These are phyloP conservation scores for Hymenoscyphus albidus DNA, from an alignment of 2,329 filamentous ascomycete genomes.

Conservation along the genomic window DNA sequence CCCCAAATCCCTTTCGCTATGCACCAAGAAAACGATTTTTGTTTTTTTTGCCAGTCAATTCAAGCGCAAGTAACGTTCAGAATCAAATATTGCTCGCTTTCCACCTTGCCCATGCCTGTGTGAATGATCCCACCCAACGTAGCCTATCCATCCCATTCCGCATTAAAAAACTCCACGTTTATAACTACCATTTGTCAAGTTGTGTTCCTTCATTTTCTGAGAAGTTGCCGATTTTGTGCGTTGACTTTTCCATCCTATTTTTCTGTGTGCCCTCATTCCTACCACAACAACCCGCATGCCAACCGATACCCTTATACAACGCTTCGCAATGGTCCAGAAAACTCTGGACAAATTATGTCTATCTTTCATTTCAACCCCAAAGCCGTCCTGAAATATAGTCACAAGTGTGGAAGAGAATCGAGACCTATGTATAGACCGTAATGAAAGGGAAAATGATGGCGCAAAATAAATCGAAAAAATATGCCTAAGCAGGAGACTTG, in stretches of 20 bases:
- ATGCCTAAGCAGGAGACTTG: constrained; percentile 35
- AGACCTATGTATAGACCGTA: constrained; percentile 31
- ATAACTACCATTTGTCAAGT: constrained; percentile 30
- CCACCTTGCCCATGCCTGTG: constrained; percentile 13
- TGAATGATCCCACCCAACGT: constrained; percentile 20
- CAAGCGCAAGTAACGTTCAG: constrained; percentile 17
- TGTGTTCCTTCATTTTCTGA: constrained; percentile 20
- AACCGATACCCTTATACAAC: constrained; percentile 28
- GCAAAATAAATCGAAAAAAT: constrained; percentile 21
- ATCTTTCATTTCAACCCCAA: constrained; percentile 33
- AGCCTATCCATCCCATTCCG: constrained; percentile 31
- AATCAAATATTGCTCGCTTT: constrained; percentile 18
- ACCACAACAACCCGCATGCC: constrained; percentile 22
- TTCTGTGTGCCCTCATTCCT: constrained; percentile 32
- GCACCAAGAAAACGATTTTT: constrained; percentile 25
- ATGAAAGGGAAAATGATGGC: constrained; percentile 28
- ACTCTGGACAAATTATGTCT: constrained; percentile 30
- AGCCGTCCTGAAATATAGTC: constrained; percentile 36
- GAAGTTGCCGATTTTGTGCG: constrained; percentile 18
- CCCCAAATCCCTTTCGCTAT: constrained; percentile 30
- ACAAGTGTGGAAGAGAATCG: constrained; percentile 29
- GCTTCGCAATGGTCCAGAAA: constrained; percentile 29
- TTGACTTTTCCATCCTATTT: constrained; percentile 25
- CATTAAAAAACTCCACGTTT: constrained; percentile 36
- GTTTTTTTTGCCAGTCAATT: constrained; percentile 18